phyloP scores from a whole-genome alignment of 2,329 filamentous ascomycete genomes.

The Aureobasidium musti region DNA sequence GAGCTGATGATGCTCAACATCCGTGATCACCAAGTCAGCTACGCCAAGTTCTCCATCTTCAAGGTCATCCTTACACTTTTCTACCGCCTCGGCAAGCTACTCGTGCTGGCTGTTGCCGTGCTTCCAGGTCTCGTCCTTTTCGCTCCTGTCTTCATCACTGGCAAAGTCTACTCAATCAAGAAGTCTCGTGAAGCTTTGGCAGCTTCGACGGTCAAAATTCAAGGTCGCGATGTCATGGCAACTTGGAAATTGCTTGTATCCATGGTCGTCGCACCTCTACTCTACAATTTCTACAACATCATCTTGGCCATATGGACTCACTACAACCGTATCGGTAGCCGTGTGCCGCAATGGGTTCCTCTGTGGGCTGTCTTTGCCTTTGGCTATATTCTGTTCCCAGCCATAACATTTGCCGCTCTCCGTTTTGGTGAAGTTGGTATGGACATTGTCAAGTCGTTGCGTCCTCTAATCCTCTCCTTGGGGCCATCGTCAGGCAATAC shows the following conservation, averaged over 20 bases:
- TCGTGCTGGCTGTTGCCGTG: conserved; percentile 74
- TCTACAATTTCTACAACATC: conserved; percentile 80
- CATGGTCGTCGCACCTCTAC: conserved; percentile 74
- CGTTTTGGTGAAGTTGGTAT: conserved; percentile 97
- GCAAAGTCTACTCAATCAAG: conserved; percentile 76
- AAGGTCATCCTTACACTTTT: conserved; percentile 75
- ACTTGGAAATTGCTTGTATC: conserved; percentile 94
- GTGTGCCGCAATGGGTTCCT: conserved; percentile 76
- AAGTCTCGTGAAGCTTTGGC: conserved; percentile 84
- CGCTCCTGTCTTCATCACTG: conserved; percentile 80
- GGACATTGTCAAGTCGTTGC: conserved; percentile 95
- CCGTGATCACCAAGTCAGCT: conserved; percentile 91
- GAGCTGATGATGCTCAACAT: conserved; percentile 82
- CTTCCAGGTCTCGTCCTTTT: conserved; percentile 87
- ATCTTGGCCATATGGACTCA: conserved; percentile 75
- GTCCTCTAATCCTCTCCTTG: conserved; percentile 81
- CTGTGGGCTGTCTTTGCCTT: conserved; percentile 73
- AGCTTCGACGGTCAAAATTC: conserved; percentile 83
- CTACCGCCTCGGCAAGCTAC: conserved; percentile 77
- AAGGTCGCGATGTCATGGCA: conserved; percentile 85
- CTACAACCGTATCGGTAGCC: conserved; percentile 78
- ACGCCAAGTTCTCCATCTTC: conserved; percentile 77
- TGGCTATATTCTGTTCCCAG: conserved; percentile 78
- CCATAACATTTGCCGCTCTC: conserved; percentile 87
- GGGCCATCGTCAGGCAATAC: conserved; percentile 82